Conservation (phyloP, 164 flowering plant genomes). For the Magnolia sinica region DNA sequence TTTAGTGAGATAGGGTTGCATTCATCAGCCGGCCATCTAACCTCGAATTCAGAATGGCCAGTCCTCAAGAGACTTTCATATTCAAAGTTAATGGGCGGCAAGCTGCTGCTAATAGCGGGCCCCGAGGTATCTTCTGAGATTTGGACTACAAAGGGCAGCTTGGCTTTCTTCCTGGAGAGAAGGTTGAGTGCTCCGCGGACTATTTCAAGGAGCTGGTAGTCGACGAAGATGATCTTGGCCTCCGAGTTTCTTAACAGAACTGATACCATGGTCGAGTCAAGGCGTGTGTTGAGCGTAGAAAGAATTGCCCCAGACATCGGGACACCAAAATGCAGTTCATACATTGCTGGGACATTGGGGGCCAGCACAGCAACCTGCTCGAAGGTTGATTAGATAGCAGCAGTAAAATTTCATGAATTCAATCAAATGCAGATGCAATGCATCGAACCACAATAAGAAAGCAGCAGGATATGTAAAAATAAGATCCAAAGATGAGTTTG, state of each 20-base stretch:
- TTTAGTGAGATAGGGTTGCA: slow-evolving; percentile 62
- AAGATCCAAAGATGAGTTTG: too few species aligned
- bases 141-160: slow-evolving; percentile 38
- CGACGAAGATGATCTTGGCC: slow-evolving; percentile 61
- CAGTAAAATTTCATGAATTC: not conserved
- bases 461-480: too few species aligned
- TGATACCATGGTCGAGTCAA: slow-evolving; percentile 51
- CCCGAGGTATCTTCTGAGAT: slow-evolving; percentile 32
- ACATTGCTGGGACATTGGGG: slow-evolving; percentile 71
- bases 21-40: slow-evolving; percentile 56
- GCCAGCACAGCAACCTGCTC: slow-evolving; percentile 57
- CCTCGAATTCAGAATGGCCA: slow-evolving; percentile 32
- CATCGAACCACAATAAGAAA: not conserved
- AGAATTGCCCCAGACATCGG: slow-evolving; percentile 77
- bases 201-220: slow-evolving; percentile 40
- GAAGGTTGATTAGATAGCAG: not conserved
- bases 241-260: slow-evolving; percentile 46
- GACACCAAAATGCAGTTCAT: slow-evolving; percentile 72
- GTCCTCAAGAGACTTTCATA: slow-evolving; percentile 41
- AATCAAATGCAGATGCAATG: not conserved
- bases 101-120: not conserved
- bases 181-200: slow-evolving; percentile 38
- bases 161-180: slow-evolving; percentile 22
- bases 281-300: slow-evolving; percentile 55
- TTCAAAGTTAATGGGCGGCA: slow-evolving; percentile 17